Evolutionary conservation across 2,329 filamentous ascomycete genomes (phyloP).

Genomic region (Trichophyton simii): DNA sequence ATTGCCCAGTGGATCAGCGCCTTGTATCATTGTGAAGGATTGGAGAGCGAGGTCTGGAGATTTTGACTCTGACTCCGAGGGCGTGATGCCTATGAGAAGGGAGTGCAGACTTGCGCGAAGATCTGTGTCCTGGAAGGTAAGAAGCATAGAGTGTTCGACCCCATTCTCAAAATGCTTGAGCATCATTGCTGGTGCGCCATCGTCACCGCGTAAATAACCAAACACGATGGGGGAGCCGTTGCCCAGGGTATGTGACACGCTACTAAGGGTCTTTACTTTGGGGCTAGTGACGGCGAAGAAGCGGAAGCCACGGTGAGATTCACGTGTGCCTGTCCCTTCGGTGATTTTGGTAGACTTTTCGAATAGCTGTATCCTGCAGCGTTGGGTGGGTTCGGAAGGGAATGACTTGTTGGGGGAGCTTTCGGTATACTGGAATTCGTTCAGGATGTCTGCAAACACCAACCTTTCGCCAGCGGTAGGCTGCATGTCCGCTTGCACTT

Average conservation of each 20-base stretch:
- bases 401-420: constrained; percentile 59
- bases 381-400: constrained; percentile 57
- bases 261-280: constrained; percentile 63
- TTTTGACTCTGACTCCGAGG: constrained; percentile 56
- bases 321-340: constrained; percentile 59
- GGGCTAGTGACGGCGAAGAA: constrained; percentile 66
- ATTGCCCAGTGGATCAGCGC: constrained; percentile 18
- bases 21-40: constrained; percentile 49
- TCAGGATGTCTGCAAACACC: constrained; percentile 56
- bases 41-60: constrained; percentile 56
- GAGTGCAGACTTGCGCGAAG: constrained; percentile 61
- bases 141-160: constrained; percentile 56
- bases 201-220: constrained; percentile 60
- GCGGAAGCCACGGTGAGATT: constrained; percentile 66
- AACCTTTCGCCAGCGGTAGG: constrained; percentile 57
- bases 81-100: constrained; percentile 58
- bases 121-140: constrained; percentile 63
- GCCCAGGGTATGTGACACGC: constrained; percentile 57
- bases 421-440: constrained; percentile 71
- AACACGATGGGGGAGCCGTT: constrained; percentile 61
- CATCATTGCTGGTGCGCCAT: constrained; percentile 55
- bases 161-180: constrained; percentile 57
- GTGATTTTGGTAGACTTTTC: constrained; percentile 56
- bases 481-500: constrained; percentile 59
- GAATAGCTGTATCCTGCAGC: constrained; percentile 63